These are phyloP conservation scores for Calonectria henricotiae DNA, from an alignment of 2,329 filamentous ascomycete species.

Conservation along the genomic window DNA sequence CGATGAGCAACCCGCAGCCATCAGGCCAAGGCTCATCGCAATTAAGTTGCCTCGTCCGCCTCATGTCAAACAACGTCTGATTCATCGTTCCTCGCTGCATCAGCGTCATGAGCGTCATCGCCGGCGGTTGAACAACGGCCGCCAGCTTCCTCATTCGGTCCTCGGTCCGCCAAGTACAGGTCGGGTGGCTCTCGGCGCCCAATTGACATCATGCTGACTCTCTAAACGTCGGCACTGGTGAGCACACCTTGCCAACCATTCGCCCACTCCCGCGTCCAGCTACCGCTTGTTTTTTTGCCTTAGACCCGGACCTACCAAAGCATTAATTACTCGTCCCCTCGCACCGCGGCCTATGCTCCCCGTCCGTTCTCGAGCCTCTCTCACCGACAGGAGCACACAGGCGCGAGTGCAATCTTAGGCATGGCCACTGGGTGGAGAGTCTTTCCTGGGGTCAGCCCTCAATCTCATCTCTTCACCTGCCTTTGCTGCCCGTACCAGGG, in stretches of 20 bases:
- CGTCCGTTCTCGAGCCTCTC: constrained; percentile 35
- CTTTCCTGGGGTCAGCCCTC: constrained; percentile 47
- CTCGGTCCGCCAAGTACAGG: constrained; percentile 39
- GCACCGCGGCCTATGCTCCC: not conserved
- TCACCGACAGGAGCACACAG: constrained; percentile 35
- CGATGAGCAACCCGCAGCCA: constrained; percentile 33
- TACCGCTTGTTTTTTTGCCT: constrained; percentile 6
- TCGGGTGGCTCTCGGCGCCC: constrained; percentile 42
- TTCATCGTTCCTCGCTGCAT: constrained; percentile 30
- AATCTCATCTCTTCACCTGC: constrained; percentile 41
- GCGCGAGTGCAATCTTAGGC: constrained; percentile 35
- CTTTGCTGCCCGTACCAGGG: constrained; percentile 20
- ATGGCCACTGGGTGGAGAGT: constrained; percentile 35
- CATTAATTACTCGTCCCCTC: constrained; percentile 9
- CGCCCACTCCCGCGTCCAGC: constrained; percentile 35
- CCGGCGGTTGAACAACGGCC: constrained; percentile 30
- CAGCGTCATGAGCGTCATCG: constrained; percentile 37
- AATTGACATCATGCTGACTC: constrained; percentile 51
- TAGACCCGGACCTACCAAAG: constrained; percentile 24
- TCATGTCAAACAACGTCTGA: constrained; percentile 23
- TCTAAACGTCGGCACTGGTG: constrained; percentile 27
- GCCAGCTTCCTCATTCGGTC: constrained; percentile 46
- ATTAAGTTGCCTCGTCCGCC: constrained; percentile 31
- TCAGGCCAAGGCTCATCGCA: constrained; percentile 32
- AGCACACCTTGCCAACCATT: constrained; percentile 25